A percentile compares a stretch with the other conserved stretches of the same genome.
Evolutionary conservation across 2,329 filamentous ascomycete species (phyloP).

Genomic region (Alternaria viburni): DNA sequence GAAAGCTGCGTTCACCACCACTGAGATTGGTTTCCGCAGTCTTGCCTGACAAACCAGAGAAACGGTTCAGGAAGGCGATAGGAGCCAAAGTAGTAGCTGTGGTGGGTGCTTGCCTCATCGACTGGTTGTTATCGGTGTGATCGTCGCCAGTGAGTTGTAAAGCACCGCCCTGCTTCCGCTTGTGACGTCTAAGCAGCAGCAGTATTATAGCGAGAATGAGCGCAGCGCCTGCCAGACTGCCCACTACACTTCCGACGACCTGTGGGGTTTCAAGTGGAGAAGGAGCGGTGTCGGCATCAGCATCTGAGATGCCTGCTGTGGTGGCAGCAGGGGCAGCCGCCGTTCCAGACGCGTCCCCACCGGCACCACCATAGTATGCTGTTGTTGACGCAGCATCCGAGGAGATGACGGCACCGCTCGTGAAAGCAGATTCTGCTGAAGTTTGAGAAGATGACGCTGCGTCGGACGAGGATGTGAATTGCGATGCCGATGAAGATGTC

Average conservation of each 20-base stretch:
- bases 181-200: slow-evolving; percentile 61
- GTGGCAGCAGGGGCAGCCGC: slow-evolving; percentile 22
- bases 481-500: slow-evolving; percentile 16
- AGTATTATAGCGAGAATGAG: slow-evolving; percentile 59
- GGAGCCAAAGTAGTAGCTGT: slow-evolving; percentile 48
- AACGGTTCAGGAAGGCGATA: slow-evolving; percentile 46
- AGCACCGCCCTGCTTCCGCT: slow-evolving; percentile 42
- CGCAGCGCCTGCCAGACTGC: slow-evolving; percentile 64
- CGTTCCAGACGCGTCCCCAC: slow-evolving; percentile 21
- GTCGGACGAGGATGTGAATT: slow-evolving; percentile 15
- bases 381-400: slow-evolving; percentile 16
- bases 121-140: slow-evolving; percentile 34
- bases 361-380: slow-evolving; percentile 14
- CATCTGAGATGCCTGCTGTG: slow-evolving; percentile 14
- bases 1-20: slow-evolving; percentile 53
- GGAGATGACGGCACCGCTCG: slow-evolving; percentile 15
- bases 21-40: slow-evolving; percentile 47
- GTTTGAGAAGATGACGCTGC: slow-evolving; percentile 12
- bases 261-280: slow-evolving; percentile 55
- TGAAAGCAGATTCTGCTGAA: slow-evolving; percentile 16
- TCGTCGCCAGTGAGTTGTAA: slow-evolving; percentile 41
- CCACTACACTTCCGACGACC: slow-evolving; percentile 68
- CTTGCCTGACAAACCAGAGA: slow-evolving; percentile 47
- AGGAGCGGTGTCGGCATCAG: slow-evolving; percentile 16
- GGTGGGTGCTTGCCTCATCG: slow-evolving; percentile 48